phyloP scores from a whole-genome alignment of 176 grass and related monocot genomes.

The Oryza coarctata region DNA sequence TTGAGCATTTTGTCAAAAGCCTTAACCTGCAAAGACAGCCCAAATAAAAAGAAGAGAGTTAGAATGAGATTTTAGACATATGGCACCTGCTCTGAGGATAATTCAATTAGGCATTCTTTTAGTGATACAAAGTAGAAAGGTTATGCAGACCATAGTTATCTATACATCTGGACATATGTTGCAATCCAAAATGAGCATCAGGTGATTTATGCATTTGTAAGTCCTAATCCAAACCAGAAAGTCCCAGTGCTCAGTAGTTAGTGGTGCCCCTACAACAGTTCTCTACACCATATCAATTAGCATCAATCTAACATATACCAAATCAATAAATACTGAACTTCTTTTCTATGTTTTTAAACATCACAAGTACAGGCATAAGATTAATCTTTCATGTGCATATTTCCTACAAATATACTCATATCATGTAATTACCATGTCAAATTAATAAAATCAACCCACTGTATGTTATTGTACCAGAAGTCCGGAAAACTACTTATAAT shows the following conservation, averaged over 20 bases:
- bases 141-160: not conserved
- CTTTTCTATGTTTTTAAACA: not conserved
- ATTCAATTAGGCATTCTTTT: slow-evolving; percentile 11
- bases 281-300: not conserved
- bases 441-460: slow-evolving; percentile 16
- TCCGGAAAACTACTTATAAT: not conserved
- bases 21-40: slow-evolving; percentile 54
- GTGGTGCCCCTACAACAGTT: not conserved
- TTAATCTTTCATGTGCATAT: not conserved
- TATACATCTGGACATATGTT: slow-evolving; percentile 22
- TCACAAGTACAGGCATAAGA: not conserved
- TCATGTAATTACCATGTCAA: slow-evolving; percentile 25
- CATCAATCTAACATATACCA: not conserved
- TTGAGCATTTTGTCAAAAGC: slow-evolving; percentile 78
- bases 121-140: not conserved
- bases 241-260: not conserved
- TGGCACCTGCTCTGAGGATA: not conserved
- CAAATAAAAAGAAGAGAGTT: not conserved
- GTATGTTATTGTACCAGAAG: not conserved
- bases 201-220: not conserved
- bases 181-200: not conserved
- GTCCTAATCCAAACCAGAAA: not conserved
- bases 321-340: not conserved
- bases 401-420: not conserved
- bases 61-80: not conserved